Percentiles rank a stretch among this genome's conserved stretches.
phyloP scores from a whole-genome alignment of 179 eudicot species.

The Pouteria campechiana region DNA sequence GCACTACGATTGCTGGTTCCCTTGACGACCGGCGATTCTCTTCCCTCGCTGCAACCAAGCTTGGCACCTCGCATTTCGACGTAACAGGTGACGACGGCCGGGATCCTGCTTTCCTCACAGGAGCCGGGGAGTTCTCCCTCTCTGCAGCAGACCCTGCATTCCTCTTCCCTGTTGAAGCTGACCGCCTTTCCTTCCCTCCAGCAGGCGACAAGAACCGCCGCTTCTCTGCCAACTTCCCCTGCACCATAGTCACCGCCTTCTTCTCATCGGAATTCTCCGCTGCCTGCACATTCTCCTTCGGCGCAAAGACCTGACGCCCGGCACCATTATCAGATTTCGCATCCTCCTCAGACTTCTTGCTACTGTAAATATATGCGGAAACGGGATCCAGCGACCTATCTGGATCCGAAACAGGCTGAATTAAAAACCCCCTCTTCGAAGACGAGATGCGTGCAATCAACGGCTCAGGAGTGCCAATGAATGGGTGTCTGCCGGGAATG shows the following conservation, averaged over 20 bases:
- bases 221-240: constrained; percentile 6
- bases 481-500: constrained; percentile 56
- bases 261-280: constrained; percentile 2
- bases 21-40: constrained; percentile 42
- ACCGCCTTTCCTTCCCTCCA: constrained; percentile 26
- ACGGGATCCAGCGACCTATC: constrained; percentile 38
- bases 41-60: constrained; percentile 62
- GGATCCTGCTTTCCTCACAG: constrained; percentile 45
- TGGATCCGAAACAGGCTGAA: constrained; percentile 54
- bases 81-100: constrained; percentile 86
- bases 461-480: constrained; percentile 54
- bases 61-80: constrained; percentile 82
- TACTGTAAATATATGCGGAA: constrained; percentile 12
- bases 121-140: constrained; percentile 78
- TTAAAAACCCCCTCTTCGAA: constrained; percentile 34
- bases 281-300: constrained; percentile 31
- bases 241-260: constrained; percentile 4
- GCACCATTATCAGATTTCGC: constrained; percentile 5
- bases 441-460: constrained; percentile 27
- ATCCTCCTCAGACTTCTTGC: background rate
- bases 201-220: constrained; percentile 76
- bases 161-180: constrained; percentile 45
- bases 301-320: constrained; percentile 28
- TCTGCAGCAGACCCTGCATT: constrained; percentile 13
- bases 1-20: constrained; percentile 85